These are phyloP conservation scores for Leccinum boreale DNA, from an alignment of 768 basidiomycete genomes.

Conservation along the genomic window DNA sequence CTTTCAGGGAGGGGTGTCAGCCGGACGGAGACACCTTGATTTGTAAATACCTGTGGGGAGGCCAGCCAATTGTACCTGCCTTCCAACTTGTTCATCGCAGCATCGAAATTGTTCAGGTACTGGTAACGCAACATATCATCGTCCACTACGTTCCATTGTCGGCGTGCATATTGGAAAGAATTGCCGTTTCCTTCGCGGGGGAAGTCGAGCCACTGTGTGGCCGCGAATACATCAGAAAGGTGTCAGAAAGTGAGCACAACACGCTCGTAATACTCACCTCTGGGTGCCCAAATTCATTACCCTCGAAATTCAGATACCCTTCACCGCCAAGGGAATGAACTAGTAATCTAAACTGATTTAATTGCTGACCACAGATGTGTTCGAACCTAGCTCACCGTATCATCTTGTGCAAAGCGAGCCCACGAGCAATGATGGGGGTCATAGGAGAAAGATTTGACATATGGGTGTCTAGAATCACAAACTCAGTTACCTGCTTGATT, in stretches of 20 bases:
- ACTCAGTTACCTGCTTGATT: not conserved
- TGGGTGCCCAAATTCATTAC: constrained; percentile 98
- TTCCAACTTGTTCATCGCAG: constrained; percentile 85
- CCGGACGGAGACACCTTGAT: not conserved
- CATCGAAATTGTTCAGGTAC: constrained; percentile 92
- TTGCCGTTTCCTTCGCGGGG: constrained; percentile 94
- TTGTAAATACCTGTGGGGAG: constrained; percentile 59
- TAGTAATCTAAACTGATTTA: constrained; percentile 54
- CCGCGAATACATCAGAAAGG: not conserved
- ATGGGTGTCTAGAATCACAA: constrained; percentile 63
- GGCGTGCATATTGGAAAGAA: constrained; percentile 95
- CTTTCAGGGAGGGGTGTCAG: constrained; percentile 33
- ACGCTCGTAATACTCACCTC: constrained; percentile 51
- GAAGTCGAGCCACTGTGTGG: constrained; percentile 93
- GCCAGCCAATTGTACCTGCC: constrained; percentile 82
- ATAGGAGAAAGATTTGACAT: constrained; percentile 87
- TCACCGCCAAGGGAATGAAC: constrained; percentile 94
- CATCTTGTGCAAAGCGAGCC: constrained; percentile 94
- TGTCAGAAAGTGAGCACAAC: not conserved
- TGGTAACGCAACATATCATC: constrained; percentile 84
- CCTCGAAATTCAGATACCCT: constrained; percentile 97
- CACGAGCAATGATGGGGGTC: constrained; percentile 85
- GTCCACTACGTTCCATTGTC: constrained; percentile 95
- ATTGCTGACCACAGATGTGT: not conserved
- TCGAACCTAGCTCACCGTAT: constrained; percentile 61